Conservation (phyloP, 768 basidiomycete genomes). For the Erythrobasidium yunnanense region DNA sequence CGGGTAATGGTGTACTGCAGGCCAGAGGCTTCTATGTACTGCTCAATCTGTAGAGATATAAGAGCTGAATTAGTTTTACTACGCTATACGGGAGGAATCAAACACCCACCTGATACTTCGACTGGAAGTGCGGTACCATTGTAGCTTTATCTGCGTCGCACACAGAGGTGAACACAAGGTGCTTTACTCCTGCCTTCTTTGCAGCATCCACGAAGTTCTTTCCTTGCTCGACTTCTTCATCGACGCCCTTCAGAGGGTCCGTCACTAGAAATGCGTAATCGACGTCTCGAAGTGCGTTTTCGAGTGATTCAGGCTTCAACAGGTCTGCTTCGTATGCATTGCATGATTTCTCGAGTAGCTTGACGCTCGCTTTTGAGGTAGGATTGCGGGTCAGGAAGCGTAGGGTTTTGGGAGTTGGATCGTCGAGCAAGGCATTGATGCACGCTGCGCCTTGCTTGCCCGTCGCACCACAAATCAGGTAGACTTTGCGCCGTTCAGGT, state of each 20-base stretch:
- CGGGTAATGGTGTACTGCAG: constrained; percentile 35
- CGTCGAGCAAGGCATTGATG: constrained; percentile 10
- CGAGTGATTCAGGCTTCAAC: constrained; percentile 20
- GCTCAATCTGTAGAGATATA: constrained; percentile 30
- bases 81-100: background rate
- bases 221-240: constrained; percentile 36
- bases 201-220: constrained; percentile 37
- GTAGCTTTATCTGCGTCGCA: constrained; percentile 30
- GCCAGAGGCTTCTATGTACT: constrained; percentile 34
- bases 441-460: constrained; percentile 27
- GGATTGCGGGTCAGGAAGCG: constrained; percentile 38
- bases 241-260: constrained; percentile 18
- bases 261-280: constrained; percentile 37
- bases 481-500: background rate
- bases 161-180: constrained; percentile 38
- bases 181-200: constrained; percentile 31
- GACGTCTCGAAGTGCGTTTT: constrained; percentile 32
- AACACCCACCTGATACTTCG: constrained; percentile 33
- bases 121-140: constrained; percentile 38
- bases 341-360: constrained; percentile 32
- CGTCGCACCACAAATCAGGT: background rate
- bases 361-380: constrained; percentile 28
- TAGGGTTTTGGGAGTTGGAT: background rate
- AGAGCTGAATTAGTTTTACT: background rate
- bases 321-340: constrained; percentile 36